A percentile compares a stretch with the other conserved stretches of the same genome.
These are phyloP conservation scores for Heritiera fomes DNA, from an alignment of 345 rosid genomes.

Conservation along the genomic window DNA sequence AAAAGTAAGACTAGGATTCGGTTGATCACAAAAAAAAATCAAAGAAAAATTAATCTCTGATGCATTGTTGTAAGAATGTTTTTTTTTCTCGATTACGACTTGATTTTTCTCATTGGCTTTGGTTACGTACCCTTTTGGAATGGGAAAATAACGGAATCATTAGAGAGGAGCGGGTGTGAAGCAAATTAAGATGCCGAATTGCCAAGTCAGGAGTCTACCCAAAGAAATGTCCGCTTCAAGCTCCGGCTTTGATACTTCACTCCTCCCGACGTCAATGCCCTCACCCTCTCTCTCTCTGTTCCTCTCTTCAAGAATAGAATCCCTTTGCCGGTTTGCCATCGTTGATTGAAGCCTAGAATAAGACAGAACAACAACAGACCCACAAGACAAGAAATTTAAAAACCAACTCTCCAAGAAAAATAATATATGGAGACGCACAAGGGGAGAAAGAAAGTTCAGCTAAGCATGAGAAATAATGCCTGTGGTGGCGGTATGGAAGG, in stretches of 20 bases:
- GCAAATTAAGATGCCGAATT: conserved; percentile 23
- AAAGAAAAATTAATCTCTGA: not conserved
- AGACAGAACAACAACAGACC: not conserved
- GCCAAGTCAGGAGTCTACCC: conserved; percentile 17
- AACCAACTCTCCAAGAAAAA: not conserved
- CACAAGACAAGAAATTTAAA: not conserved
- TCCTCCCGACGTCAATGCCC: conserved; percentile 14
- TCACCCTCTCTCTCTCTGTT: conserved; percentile 13
- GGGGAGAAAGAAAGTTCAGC: conserved; percentile 1
- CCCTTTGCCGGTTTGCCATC: not conserved
- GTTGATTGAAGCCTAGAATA: not conserved
- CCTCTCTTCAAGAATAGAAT: conserved; percentile 22
- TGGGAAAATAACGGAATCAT: conserved; percentile 3
- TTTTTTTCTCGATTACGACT: not conserved
- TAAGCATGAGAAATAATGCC: not conserved
- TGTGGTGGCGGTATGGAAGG: conserved; percentile 34
- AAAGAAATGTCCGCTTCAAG: conserved; percentile 32
- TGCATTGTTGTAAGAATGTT: not conserved
- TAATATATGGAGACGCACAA: conserved; percentile 19
- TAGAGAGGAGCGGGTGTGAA: conserved; percentile 10
- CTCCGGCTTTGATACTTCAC: conserved; percentile 36
- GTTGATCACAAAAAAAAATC: not conserved
- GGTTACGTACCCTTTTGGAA: not conserved
- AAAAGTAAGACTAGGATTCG: not conserved
- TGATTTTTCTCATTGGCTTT: not conserved